Conservation (phyloP, 148 eudicot genomes). For the Linanthus parryae region DNA sequence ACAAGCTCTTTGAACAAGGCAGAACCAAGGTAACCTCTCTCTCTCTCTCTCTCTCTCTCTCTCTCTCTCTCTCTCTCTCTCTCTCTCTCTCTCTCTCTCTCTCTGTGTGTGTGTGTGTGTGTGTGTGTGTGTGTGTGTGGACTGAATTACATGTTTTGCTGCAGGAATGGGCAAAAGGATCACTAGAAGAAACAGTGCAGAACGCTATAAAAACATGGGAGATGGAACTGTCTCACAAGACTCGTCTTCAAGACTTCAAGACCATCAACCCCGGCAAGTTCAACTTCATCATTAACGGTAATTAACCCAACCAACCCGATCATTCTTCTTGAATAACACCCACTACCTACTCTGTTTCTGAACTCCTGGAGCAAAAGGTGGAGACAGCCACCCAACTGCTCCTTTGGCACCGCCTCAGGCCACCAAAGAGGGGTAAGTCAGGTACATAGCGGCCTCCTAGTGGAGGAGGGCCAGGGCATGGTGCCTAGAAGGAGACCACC, state of each 20-base stretch:
- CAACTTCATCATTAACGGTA: conserved; percentile 83
- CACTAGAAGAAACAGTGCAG: conserved; percentile 80
- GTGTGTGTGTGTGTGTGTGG: not conserved
- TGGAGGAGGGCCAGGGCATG: too few species aligned
- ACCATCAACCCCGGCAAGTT: conserved; percentile 74
- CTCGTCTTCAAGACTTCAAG: conserved; percentile 65
- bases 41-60: not conserved
- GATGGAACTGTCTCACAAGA: conserved; percentile 87
- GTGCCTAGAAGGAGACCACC: too few species aligned
- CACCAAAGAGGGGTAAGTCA: too few species aligned
- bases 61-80: too few species aligned
- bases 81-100: not conserved
- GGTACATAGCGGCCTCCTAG: too few species aligned
- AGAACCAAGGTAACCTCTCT: conserved; percentile 38
- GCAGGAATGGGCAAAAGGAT: conserved; percentile 82
- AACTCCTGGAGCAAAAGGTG: too few species aligned
- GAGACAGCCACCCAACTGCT: too few species aligned
- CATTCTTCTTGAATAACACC: too few species aligned
- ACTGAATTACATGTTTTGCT: conserved; percentile 1
- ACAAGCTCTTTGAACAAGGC: conserved; percentile 73
- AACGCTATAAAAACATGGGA: conserved; percentile 97
- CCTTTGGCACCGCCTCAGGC: too few species aligned
- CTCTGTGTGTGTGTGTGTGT: not conserved
- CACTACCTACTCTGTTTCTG: too few species aligned
- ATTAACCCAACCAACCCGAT: too few species aligned